Evolutionary conservation across 106 monocot species (phyloP).

Genomic region (Amphibolis antarctica): DNA sequence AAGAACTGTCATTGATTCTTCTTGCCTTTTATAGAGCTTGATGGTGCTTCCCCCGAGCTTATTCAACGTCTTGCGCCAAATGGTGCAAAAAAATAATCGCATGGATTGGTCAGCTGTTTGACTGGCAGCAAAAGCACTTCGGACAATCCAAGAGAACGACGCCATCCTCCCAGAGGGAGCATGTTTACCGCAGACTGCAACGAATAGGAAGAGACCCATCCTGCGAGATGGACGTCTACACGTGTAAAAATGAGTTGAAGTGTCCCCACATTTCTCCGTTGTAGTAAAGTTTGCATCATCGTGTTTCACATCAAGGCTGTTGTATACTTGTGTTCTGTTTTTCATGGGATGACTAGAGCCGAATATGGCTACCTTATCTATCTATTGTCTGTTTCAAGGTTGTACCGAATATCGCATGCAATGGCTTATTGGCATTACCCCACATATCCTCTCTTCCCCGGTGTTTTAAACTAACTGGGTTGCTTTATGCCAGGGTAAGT

Average conservation of each 20-base stretch:
- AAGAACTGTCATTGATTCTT: background rate
- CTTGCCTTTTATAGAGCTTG: conserved; percentile 27
- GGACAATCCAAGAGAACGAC: background rate
- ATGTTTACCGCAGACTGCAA: background rate
- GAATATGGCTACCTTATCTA: background rate
- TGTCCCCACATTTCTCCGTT: background rate
- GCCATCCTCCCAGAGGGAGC: background rate
- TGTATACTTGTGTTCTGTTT: background rate
- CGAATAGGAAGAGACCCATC: too few relatives aligned
- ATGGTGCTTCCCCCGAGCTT: conserved; percentile 28
- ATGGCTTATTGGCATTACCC: background rate
- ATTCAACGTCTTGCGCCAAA: conserved; percentile 23
- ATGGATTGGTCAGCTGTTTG: background rate
- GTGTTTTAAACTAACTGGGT: too few relatives aligned
- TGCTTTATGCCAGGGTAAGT: too few relatives aligned
- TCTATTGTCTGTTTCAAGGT: background rate
- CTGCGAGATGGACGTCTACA: too few relatives aligned
- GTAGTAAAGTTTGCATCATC: background rate
- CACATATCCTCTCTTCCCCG: background rate
- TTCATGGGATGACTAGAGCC: background rate
- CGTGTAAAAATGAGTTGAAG: too few relatives aligned
- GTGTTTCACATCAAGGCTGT: background rate
- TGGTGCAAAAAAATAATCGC: conserved; percentile 7
- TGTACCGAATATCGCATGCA: background rate
- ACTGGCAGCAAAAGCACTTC: background rate